Evolutionary conservation across 805 yeast genomes (phyloP).

Genomic region (Sungouiozyma intestinalis): DNA sequence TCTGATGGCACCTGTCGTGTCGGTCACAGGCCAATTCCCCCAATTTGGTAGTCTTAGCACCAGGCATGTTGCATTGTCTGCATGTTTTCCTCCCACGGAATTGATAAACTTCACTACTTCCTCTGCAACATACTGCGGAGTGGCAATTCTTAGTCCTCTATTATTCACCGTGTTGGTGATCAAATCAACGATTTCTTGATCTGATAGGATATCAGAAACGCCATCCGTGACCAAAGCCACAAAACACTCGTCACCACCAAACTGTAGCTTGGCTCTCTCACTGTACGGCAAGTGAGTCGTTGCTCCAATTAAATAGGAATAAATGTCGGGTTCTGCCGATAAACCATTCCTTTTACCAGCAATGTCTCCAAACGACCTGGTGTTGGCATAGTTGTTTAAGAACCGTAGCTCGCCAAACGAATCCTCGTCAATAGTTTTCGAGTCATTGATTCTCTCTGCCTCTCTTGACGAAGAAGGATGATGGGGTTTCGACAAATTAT

Average conservation of each 20-base stretch:
- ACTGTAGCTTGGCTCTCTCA: slow-evolving; percentile 27
- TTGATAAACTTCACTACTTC: slow-evolving; percentile 79
- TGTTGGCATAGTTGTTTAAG: slow-evolving; percentile 69
- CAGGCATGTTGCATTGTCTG: slow-evolving; percentile 91
- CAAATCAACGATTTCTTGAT: slow-evolving; percentile 86
- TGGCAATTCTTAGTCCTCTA: slow-evolving; percentile 57
- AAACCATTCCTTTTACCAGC: slow-evolving; percentile 75
- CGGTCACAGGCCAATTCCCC: slow-evolving; percentile 86
- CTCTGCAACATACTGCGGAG: slow-evolving; percentile 77
- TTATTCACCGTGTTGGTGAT: slow-evolving; percentile 54
- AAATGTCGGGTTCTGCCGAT: slow-evolving; percentile 84
- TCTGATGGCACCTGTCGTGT: slow-evolving; percentile 72
- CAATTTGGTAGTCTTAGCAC: slow-evolving; percentile 77
- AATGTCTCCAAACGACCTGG: slow-evolving; percentile 88
- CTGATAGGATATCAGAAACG: slow-evolving; percentile 65
- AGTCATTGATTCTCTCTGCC: slow-evolving; percentile 44
- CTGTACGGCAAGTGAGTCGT: slow-evolving; percentile 31
- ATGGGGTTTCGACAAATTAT: slow-evolving; percentile 66
- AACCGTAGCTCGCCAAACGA: slow-evolving; percentile 89
- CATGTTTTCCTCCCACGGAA: slow-evolving; percentile 63
- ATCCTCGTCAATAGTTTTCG: slow-evolving; percentile 42
- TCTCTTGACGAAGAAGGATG: slow-evolving; percentile 83
- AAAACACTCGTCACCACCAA: slow-evolving; percentile 85
- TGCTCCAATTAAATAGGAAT: slow-evolving; percentile 60
- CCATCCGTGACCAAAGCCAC: slow-evolving; percentile 82